Evolutionary conservation across 306 rosid species (phyloP).

Genomic region (Lotus japonicus): DNA sequence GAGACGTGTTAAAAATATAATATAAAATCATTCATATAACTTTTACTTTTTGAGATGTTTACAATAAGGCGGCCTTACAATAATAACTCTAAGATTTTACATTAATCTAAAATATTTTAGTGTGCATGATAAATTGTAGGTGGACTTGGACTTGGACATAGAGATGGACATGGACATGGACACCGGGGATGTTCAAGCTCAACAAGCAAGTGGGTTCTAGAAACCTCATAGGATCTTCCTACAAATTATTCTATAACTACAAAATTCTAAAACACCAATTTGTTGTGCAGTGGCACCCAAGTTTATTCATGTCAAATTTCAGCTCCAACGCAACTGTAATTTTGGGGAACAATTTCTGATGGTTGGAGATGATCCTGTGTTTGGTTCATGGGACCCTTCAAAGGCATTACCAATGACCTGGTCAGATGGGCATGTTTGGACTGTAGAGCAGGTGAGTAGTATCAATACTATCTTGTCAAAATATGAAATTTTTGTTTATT

Average conservation of each 20-base stretch:
- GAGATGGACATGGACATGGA: conserved; percentile 7
- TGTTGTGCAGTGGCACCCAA: conserved; percentile 38
- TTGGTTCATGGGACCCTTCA: conserved; percentile 60
- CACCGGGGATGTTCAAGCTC: conserved; percentile 9
- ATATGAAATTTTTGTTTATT: too few relatives aligned
- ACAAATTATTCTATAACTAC: background rate
- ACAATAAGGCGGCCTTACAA: too few relatives aligned
- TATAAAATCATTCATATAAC: too few relatives aligned
- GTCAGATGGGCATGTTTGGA: conserved; percentile 62
- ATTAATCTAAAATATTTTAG: background rate
- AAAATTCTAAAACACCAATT: background rate
- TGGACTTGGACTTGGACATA: conserved; percentile 16
- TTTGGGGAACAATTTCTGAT: conserved; percentile 56
- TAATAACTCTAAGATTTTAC: too few relatives aligned
- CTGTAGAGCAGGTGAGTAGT: conserved; percentile 35
- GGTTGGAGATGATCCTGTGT: conserved; percentile 53
- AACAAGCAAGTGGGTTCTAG: conserved; percentile 28
- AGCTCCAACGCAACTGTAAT: conserved; percentile 39
- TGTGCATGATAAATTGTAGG: conserved; percentile 25
- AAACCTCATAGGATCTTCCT: background rate
- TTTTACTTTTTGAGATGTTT: too few relatives aligned
- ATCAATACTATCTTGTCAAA: background rate
- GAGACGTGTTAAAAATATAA: too few relatives aligned
- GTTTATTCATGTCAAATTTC: conserved; percentile 42
- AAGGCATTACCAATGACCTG: conserved; percentile 53